Evolutionary conservation across 176 grass and related monocot species (phyloP).

Genomic region (Puccinellia tenuiflora): DNA sequence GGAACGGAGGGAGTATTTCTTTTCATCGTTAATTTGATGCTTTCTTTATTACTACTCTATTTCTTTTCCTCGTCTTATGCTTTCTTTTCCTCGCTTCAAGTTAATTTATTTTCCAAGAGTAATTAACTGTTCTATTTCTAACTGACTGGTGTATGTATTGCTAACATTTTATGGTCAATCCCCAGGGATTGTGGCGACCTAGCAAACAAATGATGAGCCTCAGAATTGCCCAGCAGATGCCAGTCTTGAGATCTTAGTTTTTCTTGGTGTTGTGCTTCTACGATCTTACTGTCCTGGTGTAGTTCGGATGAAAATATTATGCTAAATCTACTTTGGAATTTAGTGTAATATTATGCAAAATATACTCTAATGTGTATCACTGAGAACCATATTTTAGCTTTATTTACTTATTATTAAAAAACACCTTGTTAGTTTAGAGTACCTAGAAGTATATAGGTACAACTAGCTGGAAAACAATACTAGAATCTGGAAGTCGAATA

Average conservation of each 20-base stretch:
- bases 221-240: neutral
- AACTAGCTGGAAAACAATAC: neutral
- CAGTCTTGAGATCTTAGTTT: neutral
- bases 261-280: neutral
- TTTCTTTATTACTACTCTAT: too few species aligned
- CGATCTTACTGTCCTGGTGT: neutral
- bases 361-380: neutral
- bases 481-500: neutral
- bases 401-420: neutral
- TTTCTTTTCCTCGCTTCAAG: too few species aligned
- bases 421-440: neutral
- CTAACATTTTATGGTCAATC: neutral
- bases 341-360: neutral
- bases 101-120: too few species aligned
- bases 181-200: neutral
- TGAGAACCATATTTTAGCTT: neutral
- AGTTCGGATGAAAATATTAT: neutral
- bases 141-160: neutral
- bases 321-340: neutral
- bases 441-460: neutral
- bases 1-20: too few species aligned
- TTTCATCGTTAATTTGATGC: too few species aligned
- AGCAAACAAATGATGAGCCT: neutral
- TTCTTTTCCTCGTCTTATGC: too few species aligned
- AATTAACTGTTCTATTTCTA: neutral